A percentile compares a stretch with the other conserved stretches of the same genome.
Conservation (phyloP, 352 stramenopile genomes). For the Phytophthora crassamura region DNA sequence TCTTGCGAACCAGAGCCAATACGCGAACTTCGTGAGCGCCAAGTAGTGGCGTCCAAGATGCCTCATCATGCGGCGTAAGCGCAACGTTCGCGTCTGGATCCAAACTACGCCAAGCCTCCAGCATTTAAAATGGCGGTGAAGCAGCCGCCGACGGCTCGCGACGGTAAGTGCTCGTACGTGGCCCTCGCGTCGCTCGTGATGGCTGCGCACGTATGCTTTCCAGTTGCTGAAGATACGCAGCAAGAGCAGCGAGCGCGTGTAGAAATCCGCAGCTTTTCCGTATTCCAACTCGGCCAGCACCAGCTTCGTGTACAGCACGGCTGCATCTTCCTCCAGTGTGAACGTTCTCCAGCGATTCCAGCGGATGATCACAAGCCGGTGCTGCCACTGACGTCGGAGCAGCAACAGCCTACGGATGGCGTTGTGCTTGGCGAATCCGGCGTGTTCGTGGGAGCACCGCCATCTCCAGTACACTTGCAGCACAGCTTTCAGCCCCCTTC, state of each 20-base stretch:
- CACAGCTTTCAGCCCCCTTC: constrained; percentile 1
- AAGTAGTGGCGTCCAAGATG: constrained; percentile 36
- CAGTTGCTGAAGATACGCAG: constrained; percentile 27
- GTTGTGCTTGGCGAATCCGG: constrained; percentile 5
- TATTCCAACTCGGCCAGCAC: constrained; percentile 15
- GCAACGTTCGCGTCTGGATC: constrained; percentile 10
- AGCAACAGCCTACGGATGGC: constrained; percentile 13
- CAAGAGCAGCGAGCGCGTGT: constrained; percentile 5
- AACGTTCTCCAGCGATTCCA: constrained; percentile 27
- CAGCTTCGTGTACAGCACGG: constrained; percentile 14
- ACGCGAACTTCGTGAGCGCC: constrained; percentile 31
- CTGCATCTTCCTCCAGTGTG: background rate
- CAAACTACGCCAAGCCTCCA: constrained; percentile 17
- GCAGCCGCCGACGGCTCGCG: background rate
- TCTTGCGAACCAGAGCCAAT: constrained; percentile 59
- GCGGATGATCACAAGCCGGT: constrained; percentile 1
- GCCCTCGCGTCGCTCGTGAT: constrained; percentile 4
- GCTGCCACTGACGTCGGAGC: constrained; percentile 13
- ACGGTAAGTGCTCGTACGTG: background rate
- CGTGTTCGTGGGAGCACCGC: constrained; percentile 1
- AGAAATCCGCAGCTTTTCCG: background rate
- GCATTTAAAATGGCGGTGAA: constrained; percentile 13
- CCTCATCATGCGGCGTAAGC: constrained; percentile 21
- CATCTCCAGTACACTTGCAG: constrained; percentile 26
- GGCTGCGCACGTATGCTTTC: constrained; percentile 17